Percentiles rank a stretch among this genome's conserved stretches.
phyloP scores from a whole-genome alignment of 768 basidiomycete genomes.

The Serpula lacrymans region DNA sequence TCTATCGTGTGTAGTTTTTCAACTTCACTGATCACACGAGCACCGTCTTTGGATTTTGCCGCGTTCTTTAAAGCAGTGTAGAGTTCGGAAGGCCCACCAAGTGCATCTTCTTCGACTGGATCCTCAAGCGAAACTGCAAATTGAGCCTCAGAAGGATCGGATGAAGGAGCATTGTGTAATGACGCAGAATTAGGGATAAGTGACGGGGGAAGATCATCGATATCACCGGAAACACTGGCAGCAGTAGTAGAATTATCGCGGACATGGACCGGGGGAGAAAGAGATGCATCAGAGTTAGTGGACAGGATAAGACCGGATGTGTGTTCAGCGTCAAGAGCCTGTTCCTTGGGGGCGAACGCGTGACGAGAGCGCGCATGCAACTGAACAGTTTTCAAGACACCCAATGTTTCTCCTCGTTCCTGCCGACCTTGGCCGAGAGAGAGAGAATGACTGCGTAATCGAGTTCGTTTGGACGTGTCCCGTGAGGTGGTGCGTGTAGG shows the following conservation, averaged over 20 bases:
- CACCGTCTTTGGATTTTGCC: slow-evolving; percentile 19
- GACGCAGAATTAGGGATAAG: slow-evolving; percentile 8
- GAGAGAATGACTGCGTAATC: slow-evolving; percentile 58
- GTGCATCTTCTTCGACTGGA: slow-evolving; percentile 12
- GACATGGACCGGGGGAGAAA: slow-evolving; percentile 32
- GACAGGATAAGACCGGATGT: slow-evolving; percentile 13
- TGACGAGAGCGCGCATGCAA: slow-evolving; percentile 61
- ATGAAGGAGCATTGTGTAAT: slow-evolving; percentile 1
- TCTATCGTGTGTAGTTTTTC: slow-evolving; percentile 11
- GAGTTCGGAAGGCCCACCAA: slow-evolving; percentile 2
- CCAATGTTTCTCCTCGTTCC: slow-evolving; percentile 36
- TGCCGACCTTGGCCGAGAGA: slow-evolving; percentile 39
- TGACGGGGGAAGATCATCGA: slow-evolving; percentile 16
- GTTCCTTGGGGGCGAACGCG: slow-evolving; percentile 39
- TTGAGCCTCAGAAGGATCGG: slow-evolving; percentile 26
- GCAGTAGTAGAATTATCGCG: slow-evolving; percentile 51
- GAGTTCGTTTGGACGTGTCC: slow-evolving; percentile 30
- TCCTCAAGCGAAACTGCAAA: slow-evolving; percentile 19
- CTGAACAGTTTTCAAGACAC: slow-evolving; percentile 63
- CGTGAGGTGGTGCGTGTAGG: slow-evolving; percentile 28
- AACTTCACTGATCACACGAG: slow-evolving; percentile 29
- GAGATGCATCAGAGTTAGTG: slow-evolving; percentile 18
- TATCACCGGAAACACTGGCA: slow-evolving; percentile 18
- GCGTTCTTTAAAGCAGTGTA: slow-evolving; percentile 22
- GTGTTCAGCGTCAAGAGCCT: slow-evolving; percentile 11